Percentiles rank a stretch among this genome's conserved stretches.
These are phyloP conservation scores for Mimosa bimucronata DNA, from an alignment of 306 rosid genomes.

Conservation along the genomic window DNA sequence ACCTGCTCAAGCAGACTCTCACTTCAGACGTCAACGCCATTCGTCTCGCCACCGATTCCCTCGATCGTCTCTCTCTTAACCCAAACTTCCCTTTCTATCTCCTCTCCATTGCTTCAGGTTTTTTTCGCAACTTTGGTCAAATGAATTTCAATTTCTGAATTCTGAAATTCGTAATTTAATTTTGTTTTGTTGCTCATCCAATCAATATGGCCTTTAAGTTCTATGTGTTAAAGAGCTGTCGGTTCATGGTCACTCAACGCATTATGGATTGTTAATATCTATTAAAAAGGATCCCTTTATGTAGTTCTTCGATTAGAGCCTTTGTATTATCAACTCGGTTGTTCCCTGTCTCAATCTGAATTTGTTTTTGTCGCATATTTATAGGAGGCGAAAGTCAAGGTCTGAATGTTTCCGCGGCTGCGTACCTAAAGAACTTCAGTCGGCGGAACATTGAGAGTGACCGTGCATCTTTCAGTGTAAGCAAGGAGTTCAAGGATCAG, in stretches of 20 bases:
- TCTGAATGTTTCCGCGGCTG: conserved; percentile 69
- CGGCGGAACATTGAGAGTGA: conserved; percentile 59
- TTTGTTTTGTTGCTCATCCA: not conserved
- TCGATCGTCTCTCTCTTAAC: conserved; percentile 61
- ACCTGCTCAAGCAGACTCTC: conserved; percentile 63
- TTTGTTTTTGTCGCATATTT: not conserved
- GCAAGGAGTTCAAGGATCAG: conserved; percentile 81
- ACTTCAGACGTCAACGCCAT: conserved; percentile 55
- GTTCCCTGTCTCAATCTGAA: not conserved
- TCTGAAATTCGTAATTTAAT: not conserved
- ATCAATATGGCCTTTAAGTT: not conserved
- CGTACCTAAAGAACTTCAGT: conserved; percentile 77
- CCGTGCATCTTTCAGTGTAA: conserved; percentile 48
- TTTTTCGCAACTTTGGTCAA: too few species aligned
- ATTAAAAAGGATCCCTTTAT: not conserved
- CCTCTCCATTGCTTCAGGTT: conserved; percentile 67
- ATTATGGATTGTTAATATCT: not conserved
- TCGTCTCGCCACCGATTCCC: conserved; percentile 57
- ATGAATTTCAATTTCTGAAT: not conserved
- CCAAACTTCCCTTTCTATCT: conserved; percentile 66
- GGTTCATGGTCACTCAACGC: not conserved
- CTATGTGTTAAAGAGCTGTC: not conserved
- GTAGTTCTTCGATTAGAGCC: not conserved
- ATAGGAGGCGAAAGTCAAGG: conserved; percentile 73
- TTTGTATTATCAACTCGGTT: not conserved